Base-by-base conservation (phyloP, 441 rosid species). In the Capsella rubella region DNA sequence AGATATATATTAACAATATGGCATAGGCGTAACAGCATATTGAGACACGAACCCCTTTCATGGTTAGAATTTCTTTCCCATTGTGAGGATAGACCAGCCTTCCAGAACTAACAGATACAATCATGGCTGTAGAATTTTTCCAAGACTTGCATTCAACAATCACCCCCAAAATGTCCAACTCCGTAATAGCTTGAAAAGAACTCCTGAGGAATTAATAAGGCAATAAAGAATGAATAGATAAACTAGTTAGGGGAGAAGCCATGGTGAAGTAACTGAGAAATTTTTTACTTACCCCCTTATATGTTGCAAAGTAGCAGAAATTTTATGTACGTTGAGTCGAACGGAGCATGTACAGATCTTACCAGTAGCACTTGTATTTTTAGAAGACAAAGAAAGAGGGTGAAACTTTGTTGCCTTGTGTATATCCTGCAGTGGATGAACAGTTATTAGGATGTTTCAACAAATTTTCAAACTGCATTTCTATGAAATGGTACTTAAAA, bases 381-480 rank as follows among this genome's bases (percentile, higher is more conserved):
- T 79, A 63, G 79, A 73, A 59, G 87, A 80, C 63, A 77, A 76
- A 57, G 79, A 73, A 42, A 67, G 78, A 73, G 92, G 97, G 73
- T 89, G 84, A 78, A 95, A 95, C 75, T 89, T 77, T 64, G 99
- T 90, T 34, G 96, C 97, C 80, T 95, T 94, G 67, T 92, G 93
- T 73, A 95, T 90, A 82, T 95, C 97, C 99, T 92, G 87, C 57
- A 81, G 27, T 73, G 78, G 66, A 66, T 15, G 74, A 31, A 68
- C 43, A 49, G 67, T 66, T 39, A 46, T 39, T 80, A 58, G 64
- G 65, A 32, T 79, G 61, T 75, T 74, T 49, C 25, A 7, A 32
- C 35, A 54, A 59, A 73, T 40, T 62, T 69, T 54, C 15, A 72
- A 72, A 47, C 31, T 18, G 70, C 51, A 59, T 27, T 52, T 29